Evolutionary conservation across 805 yeast genomes (phyloP).

Genomic region (Ogataea chonburiensis): DNA sequence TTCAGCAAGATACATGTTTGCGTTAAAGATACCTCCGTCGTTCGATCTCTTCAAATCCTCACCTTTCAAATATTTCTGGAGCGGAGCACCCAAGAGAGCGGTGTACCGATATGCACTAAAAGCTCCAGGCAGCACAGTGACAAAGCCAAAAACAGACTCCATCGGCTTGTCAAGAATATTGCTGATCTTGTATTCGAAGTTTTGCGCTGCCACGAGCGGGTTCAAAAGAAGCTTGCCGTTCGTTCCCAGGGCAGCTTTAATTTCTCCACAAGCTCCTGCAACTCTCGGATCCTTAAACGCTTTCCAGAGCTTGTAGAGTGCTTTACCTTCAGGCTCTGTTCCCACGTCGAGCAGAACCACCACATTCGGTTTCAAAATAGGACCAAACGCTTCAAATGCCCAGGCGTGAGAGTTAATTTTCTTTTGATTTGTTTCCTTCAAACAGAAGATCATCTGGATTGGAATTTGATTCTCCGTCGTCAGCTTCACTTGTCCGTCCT

Average conservation of each 20-base stretch:
- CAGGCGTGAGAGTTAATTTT: conserved; percentile 96
- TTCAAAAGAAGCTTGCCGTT: conserved; percentile 52
- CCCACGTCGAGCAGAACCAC: conserved; percentile 91
- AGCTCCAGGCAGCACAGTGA: conserved; percentile 94
- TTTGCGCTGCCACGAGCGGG: conserved; percentile 94
- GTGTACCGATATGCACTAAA: conserved; percentile 89
- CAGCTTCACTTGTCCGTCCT: conserved; percentile 57
- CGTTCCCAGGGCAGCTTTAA: conserved; percentile 77
- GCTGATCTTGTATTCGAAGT: conserved; percentile 94
- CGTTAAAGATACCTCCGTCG: conserved; percentile 80
- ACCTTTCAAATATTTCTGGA: conserved; percentile 89
- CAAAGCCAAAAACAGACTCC: conserved; percentile 93
- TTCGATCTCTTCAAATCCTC: conserved; percentile 68
- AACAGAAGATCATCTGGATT: conserved; percentile 82
- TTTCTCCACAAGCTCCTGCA: conserved; percentile 98
- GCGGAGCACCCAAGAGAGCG: conserved; percentile 81
- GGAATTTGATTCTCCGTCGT: conserved; percentile 70
- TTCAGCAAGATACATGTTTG: conserved; percentile 96
- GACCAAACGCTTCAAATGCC: conserved; percentile 93
- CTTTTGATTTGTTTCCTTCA: conserved; percentile 84
- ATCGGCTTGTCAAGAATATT: conserved; percentile 94
- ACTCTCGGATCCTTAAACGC: conserved; percentile 75
- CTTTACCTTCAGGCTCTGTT: conserved; percentile 81
- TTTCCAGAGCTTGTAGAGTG: conserved; percentile 88
- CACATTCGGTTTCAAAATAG: conserved; percentile 75